These are phyloP conservation scores for Jasminum sambac DNA, from an alignment of 257 asterid species.

Conservation along the genomic window DNA sequence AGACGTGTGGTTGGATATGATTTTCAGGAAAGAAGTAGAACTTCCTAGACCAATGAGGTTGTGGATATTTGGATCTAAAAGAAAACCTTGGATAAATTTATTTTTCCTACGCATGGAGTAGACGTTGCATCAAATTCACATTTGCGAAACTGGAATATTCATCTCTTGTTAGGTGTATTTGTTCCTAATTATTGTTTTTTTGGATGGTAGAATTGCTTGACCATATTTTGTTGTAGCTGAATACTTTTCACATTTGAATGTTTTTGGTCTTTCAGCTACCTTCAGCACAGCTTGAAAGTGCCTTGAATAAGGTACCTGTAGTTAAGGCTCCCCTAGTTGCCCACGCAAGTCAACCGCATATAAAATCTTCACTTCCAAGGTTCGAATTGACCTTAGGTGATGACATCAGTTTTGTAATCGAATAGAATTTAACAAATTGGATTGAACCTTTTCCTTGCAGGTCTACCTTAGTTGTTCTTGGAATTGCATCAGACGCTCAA, in stretches of 20 bases:
- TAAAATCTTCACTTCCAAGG: slow-evolving; percentile 92
- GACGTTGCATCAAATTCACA: not conserved
- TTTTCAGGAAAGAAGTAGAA: no score
- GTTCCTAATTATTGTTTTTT: not conserved
- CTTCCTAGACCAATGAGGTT: no score
- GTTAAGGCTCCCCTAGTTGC: slow-evolving; percentile 83
- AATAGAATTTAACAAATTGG: slow-evolving; percentile 4
- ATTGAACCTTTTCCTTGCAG: slow-evolving; percentile 35
- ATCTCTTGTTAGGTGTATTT: not conserved
- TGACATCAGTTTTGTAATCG: not conserved
- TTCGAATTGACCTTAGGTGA: slow-evolving; percentile 13
- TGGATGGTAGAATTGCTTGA: not conserved
- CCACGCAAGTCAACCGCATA: slow-evolving; percentile 82
- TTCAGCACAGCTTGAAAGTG: slow-evolving; percentile 88
- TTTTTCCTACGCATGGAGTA: no score
- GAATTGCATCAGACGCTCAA: slow-evolving; percentile 67
- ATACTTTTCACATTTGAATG: not conserved
- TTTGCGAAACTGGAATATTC: not conserved
- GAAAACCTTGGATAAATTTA: no score
- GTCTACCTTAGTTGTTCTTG: slow-evolving; percentile 75
- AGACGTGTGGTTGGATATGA: no score
- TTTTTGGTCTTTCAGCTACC: slow-evolving; percentile 66
- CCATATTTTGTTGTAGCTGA: slow-evolving; percentile 8
- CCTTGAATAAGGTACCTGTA: slow-evolving; percentile 68
- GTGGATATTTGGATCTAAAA: no score